These are phyloP conservation scores for Fusarium avenaceum DNA, from an alignment of 2,329 filamentous ascomycete genomes.

Conservation along the genomic window DNA sequence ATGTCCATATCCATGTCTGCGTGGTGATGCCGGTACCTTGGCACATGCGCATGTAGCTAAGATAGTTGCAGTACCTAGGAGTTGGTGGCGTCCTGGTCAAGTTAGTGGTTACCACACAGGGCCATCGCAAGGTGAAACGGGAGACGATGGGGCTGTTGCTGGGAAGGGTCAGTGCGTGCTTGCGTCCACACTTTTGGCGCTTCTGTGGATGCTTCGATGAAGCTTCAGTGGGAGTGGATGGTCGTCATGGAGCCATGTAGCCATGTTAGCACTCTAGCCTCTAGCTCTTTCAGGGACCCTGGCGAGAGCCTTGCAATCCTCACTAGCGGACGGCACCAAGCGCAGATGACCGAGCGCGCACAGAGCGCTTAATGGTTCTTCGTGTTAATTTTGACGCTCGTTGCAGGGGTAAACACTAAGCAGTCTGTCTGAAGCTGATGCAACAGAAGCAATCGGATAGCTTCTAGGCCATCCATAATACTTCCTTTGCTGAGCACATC, in stretches of 20 bases:
- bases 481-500: constrained; percentile 11
- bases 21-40: constrained; percentile 41
- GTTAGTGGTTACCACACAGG: constrained; percentile 24
- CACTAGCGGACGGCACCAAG: constrained; percentile 47
- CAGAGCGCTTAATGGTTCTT: constrained; percentile 44
- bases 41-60: constrained; percentile 26
- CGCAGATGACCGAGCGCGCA: constrained; percentile 51
- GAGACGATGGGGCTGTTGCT: constrained; percentile 24
- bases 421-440: constrained; percentile 20
- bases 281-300: constrained; percentile 38
- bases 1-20: not conserved
- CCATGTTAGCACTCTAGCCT: constrained; percentile 21
- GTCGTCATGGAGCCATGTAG: constrained; percentile 38
- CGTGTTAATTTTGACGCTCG: constrained; percentile 12
- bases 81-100: constrained; percentile 27
- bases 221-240: constrained; percentile 40
- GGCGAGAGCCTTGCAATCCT: constrained; percentile 33
- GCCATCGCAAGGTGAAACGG: constrained; percentile 35
- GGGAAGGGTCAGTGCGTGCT: constrained; percentile 41
- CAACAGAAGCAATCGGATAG: constrained; percentile 40
- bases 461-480: constrained; percentile 28
- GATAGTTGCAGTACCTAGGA: constrained; percentile 23
- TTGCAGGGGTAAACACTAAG: constrained; percentile 22
- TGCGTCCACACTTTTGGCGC: constrained; percentile 30
- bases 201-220: constrained; percentile 46